Evolutionary conservation across 2,329 filamentous ascomycete genomes (phyloP), one percentile per base, ranked within the genome.

Genomic region (Alternaria triticina): DNA sequence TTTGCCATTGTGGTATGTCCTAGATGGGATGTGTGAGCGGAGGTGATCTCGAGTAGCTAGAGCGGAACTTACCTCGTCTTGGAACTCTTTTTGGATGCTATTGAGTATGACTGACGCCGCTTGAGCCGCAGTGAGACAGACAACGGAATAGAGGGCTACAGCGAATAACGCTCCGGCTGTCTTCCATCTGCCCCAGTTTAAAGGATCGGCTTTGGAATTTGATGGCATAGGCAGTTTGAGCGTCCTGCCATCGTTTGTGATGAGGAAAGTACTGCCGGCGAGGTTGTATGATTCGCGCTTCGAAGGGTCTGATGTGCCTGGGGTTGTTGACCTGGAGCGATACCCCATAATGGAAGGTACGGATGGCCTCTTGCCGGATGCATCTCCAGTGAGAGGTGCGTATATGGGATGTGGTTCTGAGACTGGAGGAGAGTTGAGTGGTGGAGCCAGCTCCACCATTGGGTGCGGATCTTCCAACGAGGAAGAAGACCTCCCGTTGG

Each of bases 201-300:
- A 54, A 17, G 74, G 74, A 36, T 76, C 74, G 1, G 54, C 56
- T 9, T 64, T 57, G 46, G 72, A 75, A 9, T 72, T 59, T 3
- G 74, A 76, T 8, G 74, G 70, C 22, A 73, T 59, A 9, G 74
- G 74, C 0, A 76, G 62, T 12, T 69, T 71, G 13, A 76, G 57
- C 1, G 65, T 74, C 15, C 56, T 65, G 6, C 74, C 74, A 17
- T 68, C 62, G 4, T 64, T 59, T 7, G 74, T 71, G 22, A 76
- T 64, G 12, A 76, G 70, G 17, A 69, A 76, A 3, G 71, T 68
- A 23, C 69, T 74, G 17, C 74, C 73, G 3, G 70, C 63, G 15
- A 74, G 50, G 22, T 70, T 61, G 57, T 70, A 76, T 13, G 74
- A 76, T 52, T 76, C 70, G 47, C 63, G 73, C 51, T 74, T 76